These are phyloP conservation scores for Phytophthora idaei DNA, from an alignment of 352 stramenopile genomes.

Conservation along the genomic window DNA sequence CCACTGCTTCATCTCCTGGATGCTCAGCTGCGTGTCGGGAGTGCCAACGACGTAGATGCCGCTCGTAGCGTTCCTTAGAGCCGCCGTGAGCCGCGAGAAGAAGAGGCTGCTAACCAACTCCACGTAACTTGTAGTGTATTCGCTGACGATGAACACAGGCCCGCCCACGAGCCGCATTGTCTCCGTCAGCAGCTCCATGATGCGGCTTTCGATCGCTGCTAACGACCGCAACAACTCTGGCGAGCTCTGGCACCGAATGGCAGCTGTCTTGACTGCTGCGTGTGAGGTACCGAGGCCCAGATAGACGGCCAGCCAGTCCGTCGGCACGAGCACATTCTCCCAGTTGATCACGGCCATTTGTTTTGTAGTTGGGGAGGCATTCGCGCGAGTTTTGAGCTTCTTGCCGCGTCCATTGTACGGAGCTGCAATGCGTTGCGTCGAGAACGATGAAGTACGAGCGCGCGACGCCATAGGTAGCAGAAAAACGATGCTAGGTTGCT, in stretches of 20 bases:
- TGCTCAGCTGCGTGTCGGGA: conserved; percentile 38
- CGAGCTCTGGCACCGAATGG: conserved; percentile 16
- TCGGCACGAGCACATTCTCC: conserved; percentile 58
- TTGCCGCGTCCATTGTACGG: conserved; percentile 7
- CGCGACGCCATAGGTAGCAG: conserved; percentile 10
- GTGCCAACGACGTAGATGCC: conserved; percentile 55
- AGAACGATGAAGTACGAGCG: conserved; percentile 8
- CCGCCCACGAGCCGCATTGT: conserved; percentile 25
- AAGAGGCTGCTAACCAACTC: conserved; percentile 51
- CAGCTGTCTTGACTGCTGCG: conserved; percentile 34
- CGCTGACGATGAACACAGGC: conserved; percentile 54
- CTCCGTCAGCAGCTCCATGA: conserved; percentile 43
- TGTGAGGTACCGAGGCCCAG: conserved; percentile 37
- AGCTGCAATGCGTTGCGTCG: conserved; percentile 9
- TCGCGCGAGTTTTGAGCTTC: background rate
- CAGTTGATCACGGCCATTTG: conserved; percentile 53
- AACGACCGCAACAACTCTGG: conserved; percentile 20
- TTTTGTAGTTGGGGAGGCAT: background rate
- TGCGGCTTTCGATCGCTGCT: conserved; percentile 37
- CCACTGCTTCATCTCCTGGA: conserved; percentile 48
- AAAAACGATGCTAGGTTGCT: conserved; percentile 4
- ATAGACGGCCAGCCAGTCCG: conserved; percentile 41
- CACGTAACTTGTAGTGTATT: conserved; percentile 45
- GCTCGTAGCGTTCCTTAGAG: conserved; percentile 30
- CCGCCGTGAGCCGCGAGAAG: conserved; percentile 48